phyloP scores from a whole-genome alignment of 345 rosid species.

The Lepidium sativum region DNA sequence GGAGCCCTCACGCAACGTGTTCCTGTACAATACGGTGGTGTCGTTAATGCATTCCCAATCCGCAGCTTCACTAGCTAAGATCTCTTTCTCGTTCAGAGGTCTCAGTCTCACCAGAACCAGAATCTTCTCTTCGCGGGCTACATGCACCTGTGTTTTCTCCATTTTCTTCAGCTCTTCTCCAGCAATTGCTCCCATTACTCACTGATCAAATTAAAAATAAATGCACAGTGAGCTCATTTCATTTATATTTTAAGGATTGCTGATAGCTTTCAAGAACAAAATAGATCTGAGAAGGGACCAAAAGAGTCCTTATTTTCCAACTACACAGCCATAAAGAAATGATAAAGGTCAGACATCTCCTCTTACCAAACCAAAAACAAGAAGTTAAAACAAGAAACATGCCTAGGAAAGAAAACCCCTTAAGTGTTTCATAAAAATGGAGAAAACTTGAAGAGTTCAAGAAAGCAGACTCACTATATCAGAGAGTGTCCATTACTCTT shows the following conservation, averaged over 20 bases:
- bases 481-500: not conserved
- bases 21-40: constrained; percentile 71
- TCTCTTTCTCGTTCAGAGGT: constrained; percentile 90
- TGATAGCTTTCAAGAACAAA: constrained; percentile 19
- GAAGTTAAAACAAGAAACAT: constrained; percentile 24
- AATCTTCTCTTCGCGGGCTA: constrained; percentile 75
- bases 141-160: constrained; percentile 61
- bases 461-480: not conserved
- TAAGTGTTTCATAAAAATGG: not conserved
- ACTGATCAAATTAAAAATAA: constrained; percentile 25
- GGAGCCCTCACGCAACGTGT: constrained; percentile 91
- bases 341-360: constrained; percentile 24
- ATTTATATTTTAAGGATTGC: constrained; percentile 15
- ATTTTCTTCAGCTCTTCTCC: constrained; percentile 61
- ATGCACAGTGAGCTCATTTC: constrained; percentile 21
- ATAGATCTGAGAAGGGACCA: constrained; percentile 39
- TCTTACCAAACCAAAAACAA: constrained; percentile 30
- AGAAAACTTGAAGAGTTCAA: not conserved
- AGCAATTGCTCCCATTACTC: constrained; percentile 71
- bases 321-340: constrained; percentile 39
- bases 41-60: constrained; percentile 99
- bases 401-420: not conserved
- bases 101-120: constrained; percentile 86
- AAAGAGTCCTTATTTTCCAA: constrained; percentile 37
- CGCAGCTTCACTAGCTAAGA: constrained; percentile 56